Evolutionary conservation across 2,329 filamentous ascomycete genomes (phyloP).

Genomic region (Xylariaceae sp.): DNA sequence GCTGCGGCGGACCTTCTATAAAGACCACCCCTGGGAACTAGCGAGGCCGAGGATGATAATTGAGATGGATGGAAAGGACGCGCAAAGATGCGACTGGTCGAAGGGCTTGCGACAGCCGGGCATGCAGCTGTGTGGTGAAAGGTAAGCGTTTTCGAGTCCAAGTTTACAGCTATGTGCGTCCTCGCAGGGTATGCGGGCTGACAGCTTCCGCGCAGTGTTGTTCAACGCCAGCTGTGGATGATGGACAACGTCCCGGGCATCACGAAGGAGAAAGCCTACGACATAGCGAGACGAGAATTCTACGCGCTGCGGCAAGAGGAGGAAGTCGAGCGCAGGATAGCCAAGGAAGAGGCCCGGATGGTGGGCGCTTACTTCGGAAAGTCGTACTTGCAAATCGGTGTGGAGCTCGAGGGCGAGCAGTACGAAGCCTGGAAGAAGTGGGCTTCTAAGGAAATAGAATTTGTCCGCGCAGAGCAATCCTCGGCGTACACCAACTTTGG

Average conservation of each 20-base stretch:
- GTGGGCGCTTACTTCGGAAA: conserved; percentile 90
- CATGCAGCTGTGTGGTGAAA: conserved; percentile 80
- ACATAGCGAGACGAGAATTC: conserved; percentile 85
- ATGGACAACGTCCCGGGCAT: conserved; percentile 66
- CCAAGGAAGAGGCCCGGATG: conserved; percentile 82
- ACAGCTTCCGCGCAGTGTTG: conserved; percentile 63
- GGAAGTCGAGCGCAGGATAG: conserved; percentile 80
- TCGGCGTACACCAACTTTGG: conserved; percentile 32
- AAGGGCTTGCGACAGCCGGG: conserved; percentile 71
- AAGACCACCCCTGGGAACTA: conserved; percentile 96
- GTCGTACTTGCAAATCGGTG: conserved; percentile 72
- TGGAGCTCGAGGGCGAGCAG: conserved; percentile 77
- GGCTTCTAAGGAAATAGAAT: conserved; percentile 33
- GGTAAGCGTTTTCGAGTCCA: conserved; percentile 52
- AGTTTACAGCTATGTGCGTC: not conserved
- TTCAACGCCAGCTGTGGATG: conserved; percentile 88
- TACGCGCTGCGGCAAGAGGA: conserved; percentile 81
- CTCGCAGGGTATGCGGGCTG: conserved; percentile 1
- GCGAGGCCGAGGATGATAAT: conserved; percentile 84
- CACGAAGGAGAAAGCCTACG: conserved; percentile 74
- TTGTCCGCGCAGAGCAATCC: conserved; percentile 28
- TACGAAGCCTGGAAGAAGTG: conserved; percentile 79
- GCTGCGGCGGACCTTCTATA: conserved; percentile 81
- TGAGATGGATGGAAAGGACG: conserved; percentile 83
- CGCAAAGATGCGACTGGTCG: conserved; percentile 77